Percentiles rank a stretch among this genome's conserved stretches.
Conservation (phyloP, 2,329 filamentous ascomycete species). For the Sporothrix brasiliensis region DNA sequence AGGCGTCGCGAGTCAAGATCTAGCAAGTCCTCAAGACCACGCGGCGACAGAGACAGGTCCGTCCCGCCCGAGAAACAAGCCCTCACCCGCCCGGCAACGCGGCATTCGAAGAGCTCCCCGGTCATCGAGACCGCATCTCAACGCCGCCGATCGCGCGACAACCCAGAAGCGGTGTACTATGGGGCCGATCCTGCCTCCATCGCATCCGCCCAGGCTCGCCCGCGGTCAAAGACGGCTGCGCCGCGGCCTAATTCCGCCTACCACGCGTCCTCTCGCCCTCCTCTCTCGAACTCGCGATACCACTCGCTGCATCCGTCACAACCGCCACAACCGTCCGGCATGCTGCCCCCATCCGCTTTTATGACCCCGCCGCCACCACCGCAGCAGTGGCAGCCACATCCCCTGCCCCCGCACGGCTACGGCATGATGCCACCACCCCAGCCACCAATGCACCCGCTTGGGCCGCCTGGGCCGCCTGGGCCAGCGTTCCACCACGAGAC, state of each 20-base stretch:
- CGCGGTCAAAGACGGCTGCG: slow-evolving; percentile 45
- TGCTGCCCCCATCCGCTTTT: slow-evolving; percentile 12
- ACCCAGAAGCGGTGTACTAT: slow-evolving; percentile 47
- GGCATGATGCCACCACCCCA: slow-evolving; percentile 28
- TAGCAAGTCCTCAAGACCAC: slow-evolving; percentile 41
- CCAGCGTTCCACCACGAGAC: background rate
- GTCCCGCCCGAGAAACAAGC: slow-evolving; percentile 39
- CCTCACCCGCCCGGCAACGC: slow-evolving; percentile 42
- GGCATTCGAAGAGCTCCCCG: slow-evolving; percentile 46
- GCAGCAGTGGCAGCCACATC: slow-evolving; percentile 28
- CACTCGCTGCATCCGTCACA: slow-evolving; percentile 40
- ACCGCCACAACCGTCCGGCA: slow-evolving; percentile 13
- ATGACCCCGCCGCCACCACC: slow-evolving; percentile 27
- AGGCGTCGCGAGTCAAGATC: slow-evolving; percentile 41
- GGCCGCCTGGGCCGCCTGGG: slow-evolving; percentile 1
- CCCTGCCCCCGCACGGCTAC: slow-evolving; percentile 1
- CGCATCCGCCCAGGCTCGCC: slow-evolving; percentile 42
- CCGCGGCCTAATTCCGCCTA: slow-evolving; percentile 44
- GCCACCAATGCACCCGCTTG: slow-evolving; percentile 3
- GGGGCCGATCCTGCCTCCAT: slow-evolving; percentile 44
- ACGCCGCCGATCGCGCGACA: slow-evolving; percentile 43
- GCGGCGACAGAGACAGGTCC: slow-evolving; percentile 37
- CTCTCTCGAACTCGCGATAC: slow-evolving; percentile 45
- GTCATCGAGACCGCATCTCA: slow-evolving; percentile 36
- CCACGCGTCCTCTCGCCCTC: slow-evolving; percentile 45